phyloP scores from a whole-genome alignment of 2,329 filamentous ascomycete species.

The Coniochaeta sp. region DNA sequence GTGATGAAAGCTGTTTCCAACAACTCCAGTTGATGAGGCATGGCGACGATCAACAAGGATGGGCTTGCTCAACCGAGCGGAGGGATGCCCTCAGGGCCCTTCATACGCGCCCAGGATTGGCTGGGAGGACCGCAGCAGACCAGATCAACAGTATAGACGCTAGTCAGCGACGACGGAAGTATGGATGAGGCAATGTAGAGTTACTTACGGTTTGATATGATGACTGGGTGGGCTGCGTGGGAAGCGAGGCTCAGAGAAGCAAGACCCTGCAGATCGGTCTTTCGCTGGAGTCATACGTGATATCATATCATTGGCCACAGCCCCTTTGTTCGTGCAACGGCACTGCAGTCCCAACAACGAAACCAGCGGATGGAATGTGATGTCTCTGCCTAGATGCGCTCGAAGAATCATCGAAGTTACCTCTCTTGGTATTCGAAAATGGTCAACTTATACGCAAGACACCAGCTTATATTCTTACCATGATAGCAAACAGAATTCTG shows the following conservation, averaged over 20 bases:
- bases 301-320: slow-evolving; percentile 1
- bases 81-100: not conserved
- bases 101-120: not conserved
- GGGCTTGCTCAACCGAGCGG: not conserved
- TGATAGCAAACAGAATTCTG: not conserved
- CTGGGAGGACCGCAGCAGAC: not conserved
- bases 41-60: not conserved
- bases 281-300: not conserved
- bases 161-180: not conserved
- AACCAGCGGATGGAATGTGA: not conserved
- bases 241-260: not conserved
- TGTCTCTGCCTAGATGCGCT: not conserved
- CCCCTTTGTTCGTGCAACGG: not conserved
- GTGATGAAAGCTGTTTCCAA: not conserved
- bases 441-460: not conserved
- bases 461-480: too few species aligned
- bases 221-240: not conserved
- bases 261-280: not conserved
- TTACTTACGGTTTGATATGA: not conserved
- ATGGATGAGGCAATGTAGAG: not conserved
- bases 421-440: not conserved
- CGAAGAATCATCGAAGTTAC: not conserved
- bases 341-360: not conserved
- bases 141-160: not conserved
- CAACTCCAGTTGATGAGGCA: not conserved